Evolutionary conservation across 208 protist species (phyloP), one percentile per base, ranked within the genome.

Genomic region (Acanthamoeba triangularis): DNA sequence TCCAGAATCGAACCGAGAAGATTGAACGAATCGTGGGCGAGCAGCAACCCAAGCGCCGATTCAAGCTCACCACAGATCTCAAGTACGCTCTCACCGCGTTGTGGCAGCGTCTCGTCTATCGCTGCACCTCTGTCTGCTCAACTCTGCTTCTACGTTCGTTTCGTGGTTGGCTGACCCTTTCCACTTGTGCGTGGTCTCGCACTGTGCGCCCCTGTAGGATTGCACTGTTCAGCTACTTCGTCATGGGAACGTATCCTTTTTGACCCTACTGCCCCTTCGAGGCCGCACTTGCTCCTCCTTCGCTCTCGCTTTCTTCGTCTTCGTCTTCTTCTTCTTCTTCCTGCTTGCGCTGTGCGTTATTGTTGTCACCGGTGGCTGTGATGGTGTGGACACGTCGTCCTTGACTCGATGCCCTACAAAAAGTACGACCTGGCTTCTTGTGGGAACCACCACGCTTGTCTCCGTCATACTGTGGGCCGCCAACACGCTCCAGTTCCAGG

Each of bases 401-500:
- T 44, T 78, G 20, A 78, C 69, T 78, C 69, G n/a, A 25, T n/a
- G 20, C 61, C 28, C 28, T 67, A n/a, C 20, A 14, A 25, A 18
- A 10, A 88, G 47, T 25, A 90, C 82, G 54, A 90, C 82, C 30
- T 90, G 82, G 82, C 52, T 90, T n/a, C 54, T 90, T 18, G 52
- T 90, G 52, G 82, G 82, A 41, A 90, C 82, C 30, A 90, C 82
- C 23, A 90, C 82, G 5, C 56, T 90, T 13, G 82, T 67, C 25
- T 90, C 82, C 30, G 47, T 67, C n/a, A 59, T 90, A 30, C 49
- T 90, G 30, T 90, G 56, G 52, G 52, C 56, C 4, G 82, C 82
- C 82, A 90, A 90, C 82, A 90, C 82, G n/a, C 30, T 90, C 2
- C 82, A 67, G 52, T 90, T 90, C 23, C 82, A 90, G 30, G 82